These are phyloP conservation scores for Ganoderma multipileum DNA, from an alignment of 1,284 basidiomycete species.

Conservation along the genomic window DNA sequence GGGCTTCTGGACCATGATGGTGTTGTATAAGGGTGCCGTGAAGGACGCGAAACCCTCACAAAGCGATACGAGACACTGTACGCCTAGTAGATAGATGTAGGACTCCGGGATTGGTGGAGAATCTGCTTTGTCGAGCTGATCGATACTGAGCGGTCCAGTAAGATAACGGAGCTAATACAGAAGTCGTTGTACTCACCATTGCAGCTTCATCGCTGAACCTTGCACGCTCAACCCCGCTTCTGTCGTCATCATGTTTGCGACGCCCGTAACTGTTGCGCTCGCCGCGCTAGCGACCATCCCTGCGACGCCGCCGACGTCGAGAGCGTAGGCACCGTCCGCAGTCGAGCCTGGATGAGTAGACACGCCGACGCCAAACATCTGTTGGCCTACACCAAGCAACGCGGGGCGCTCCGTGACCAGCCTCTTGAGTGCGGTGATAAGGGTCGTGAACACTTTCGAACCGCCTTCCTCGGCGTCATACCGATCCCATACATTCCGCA, in stretches of 20 bases:
- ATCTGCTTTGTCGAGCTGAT: constrained; percentile 96
- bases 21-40: constrained; percentile 73
- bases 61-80: constrained; percentile 89
- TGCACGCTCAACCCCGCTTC: constrained; percentile 75
- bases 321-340: constrained; percentile 49
- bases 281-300: constrained; percentile 87
- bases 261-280: constrained; percentile 77
- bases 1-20: constrained; percentile 70
- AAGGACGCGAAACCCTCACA: constrained; percentile 87
- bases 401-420: constrained; percentile 88
- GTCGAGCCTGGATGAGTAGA: constrained; percentile 41
- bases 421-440: constrained; percentile 84
- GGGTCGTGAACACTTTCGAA: constrained; percentile 79
- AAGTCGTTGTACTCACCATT: constrained; percentile 63
- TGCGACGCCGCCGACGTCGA: constrained; percentile 77
- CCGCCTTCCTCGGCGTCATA: constrained; percentile 75
- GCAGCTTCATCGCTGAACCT: constrained; percentile 82
- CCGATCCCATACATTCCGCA: constrained; percentile 81
- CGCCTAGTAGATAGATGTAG: constrained; percentile 90
- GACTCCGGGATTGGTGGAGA: constrained; percentile 91
- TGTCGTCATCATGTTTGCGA: constrained; percentile 74
- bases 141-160: constrained; percentile 68
- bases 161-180: not conserved
- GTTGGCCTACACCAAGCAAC: constrained; percentile 78
- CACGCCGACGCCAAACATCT: constrained; percentile 83